These are phyloP conservation scores for Harrya chromipes DNA, from an alignment of 768 basidiomycete genomes.

Conservation along the genomic window DNA sequence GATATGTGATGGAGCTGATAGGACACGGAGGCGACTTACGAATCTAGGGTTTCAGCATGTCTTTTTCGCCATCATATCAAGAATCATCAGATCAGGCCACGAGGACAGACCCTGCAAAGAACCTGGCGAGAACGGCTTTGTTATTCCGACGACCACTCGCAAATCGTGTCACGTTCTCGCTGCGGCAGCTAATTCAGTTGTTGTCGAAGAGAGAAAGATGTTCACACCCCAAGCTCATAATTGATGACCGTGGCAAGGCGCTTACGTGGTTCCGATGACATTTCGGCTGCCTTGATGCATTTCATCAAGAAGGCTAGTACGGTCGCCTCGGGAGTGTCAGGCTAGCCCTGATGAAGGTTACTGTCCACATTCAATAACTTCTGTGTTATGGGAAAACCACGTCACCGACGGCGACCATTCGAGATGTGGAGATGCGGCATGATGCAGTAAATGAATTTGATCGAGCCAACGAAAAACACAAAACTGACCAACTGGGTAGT, in stretches of 20 bases:
- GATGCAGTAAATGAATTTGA: conserved; percentile 1
- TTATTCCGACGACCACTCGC: too few relatives aligned
- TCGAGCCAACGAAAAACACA: not conserved
- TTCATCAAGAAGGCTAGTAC: too few relatives aligned
- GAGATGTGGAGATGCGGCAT: not conserved
- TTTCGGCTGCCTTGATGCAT: too few relatives aligned
- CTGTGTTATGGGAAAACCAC: conserved; percentile 1
- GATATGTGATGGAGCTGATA: conserved; percentile 2
- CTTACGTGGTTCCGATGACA: not conserved
- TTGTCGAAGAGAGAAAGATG: not conserved
- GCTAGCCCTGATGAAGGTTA: not conserved
- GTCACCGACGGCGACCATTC: conserved; percentile 6
- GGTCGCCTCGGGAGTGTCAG: conserved; percentile 7
- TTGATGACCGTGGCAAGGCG: not conserved
- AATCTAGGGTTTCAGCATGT: conserved; percentile 19
- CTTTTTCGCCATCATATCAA: conserved; percentile 2
- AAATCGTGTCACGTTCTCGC: not conserved
- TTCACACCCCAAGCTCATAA: not conserved
- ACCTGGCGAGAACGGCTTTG: too few relatives aligned
- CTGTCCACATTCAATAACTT: conserved; percentile 5
- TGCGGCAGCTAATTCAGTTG: not conserved
- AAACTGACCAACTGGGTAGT: too few relatives aligned
- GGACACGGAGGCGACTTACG: conserved; percentile 10
- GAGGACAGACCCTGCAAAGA: too few relatives aligned
- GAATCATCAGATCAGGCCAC: not conserved